A percentile compares a stretch with the other conserved stretches of the same genome.
Conservation (phyloP, 1,284 basidiomycete genomes). For the Hemileia vastatrix region DNA sequence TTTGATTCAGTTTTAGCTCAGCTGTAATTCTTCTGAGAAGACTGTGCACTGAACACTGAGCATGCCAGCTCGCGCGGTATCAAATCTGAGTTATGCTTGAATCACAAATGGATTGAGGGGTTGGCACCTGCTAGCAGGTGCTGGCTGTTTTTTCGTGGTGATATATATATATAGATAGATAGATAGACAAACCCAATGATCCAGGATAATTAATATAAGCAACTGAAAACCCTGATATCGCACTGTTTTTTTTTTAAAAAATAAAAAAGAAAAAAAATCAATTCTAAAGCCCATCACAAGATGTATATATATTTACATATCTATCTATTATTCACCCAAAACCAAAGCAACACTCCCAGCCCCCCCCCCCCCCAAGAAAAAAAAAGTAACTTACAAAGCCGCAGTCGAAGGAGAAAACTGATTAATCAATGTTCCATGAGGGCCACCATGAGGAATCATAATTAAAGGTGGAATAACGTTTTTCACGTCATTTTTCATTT, state of each 20-base stretch:
- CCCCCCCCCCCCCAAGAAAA: not conserved
- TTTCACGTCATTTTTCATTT: too few species aligned
- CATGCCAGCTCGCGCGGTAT: too few species aligned
- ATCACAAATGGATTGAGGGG: too few species aligned
- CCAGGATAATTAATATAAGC: conserved; percentile 62
- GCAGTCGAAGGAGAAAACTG: conserved; percentile 11
- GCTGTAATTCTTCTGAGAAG: too few species aligned
- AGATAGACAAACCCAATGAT: conserved; percentile 49
- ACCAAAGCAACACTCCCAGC: too few species aligned
- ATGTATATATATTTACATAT: not conserved
- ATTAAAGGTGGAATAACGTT: conserved; percentile 48
- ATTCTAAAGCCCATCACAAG: not conserved
- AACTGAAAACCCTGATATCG: conserved; percentile 57
- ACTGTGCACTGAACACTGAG: too few species aligned
- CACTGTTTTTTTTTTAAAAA: conserved; percentile 32
- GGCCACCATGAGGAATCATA: conserved; percentile 59
- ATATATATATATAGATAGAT: not conserved
- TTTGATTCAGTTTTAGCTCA: too few species aligned
- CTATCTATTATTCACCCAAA: not conserved
- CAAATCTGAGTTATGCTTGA: too few species aligned
- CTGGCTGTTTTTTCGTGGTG: not conserved
- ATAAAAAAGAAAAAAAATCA: not conserved
- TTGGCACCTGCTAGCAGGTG: too few species aligned
- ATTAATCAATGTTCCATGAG: conserved; percentile 50
- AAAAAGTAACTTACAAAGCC: conserved; percentile 16